Conservation (phyloP, 2,329 filamentous ascomycete species). For the Rasamsonia emersonii region DNA sequence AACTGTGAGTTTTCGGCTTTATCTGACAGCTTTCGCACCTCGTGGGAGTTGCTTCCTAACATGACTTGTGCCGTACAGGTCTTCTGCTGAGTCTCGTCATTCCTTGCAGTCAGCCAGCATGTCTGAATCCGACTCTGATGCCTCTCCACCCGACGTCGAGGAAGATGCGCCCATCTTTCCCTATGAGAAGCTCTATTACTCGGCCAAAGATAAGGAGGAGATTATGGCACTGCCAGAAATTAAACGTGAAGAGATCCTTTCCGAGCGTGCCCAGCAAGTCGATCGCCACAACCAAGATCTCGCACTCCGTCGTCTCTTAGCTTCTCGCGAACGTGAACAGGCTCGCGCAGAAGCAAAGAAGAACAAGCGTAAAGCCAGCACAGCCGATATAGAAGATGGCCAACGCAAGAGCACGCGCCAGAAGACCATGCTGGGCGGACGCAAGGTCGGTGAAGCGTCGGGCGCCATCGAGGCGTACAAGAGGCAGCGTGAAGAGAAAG, state of each 20-base stretch:
- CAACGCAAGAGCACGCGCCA: constrained; percentile 66
- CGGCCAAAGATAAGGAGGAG: constrained; percentile 61
- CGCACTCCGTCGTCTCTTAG: constrained; percentile 68
- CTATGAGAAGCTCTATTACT: constrained; percentile 77
- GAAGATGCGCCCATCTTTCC: constrained; percentile 57
- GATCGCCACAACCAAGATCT: constrained; percentile 75
- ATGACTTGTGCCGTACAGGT: constrained; percentile 41
- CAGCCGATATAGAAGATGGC: constrained; percentile 68
- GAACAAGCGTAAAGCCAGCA: constrained; percentile 66
- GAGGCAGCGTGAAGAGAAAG: constrained; percentile 51
- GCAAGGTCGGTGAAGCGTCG: constrained; percentile 59
- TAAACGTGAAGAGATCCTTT: constrained; percentile 81
- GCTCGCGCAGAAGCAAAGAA: constrained; percentile 39
- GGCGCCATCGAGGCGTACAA: constrained; percentile 66
- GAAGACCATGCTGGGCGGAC: constrained; percentile 57
- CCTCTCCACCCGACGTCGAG: constrained; percentile 37
- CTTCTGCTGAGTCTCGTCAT: constrained; percentile 58
- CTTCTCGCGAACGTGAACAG: constrained; percentile 57
- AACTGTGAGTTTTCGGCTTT: constrained; percentile 57
- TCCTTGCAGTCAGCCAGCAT: constrained; percentile 78
- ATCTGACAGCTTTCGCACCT: constrained; percentile 3
- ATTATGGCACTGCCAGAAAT: constrained; percentile 86
- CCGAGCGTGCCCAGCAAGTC: constrained; percentile 74
- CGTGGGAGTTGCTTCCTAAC: neutral
- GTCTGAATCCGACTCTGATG: constrained; percentile 72